phyloP scores from a whole-genome alignment of 306 rosid species.

The Quercus parvula region DNA sequence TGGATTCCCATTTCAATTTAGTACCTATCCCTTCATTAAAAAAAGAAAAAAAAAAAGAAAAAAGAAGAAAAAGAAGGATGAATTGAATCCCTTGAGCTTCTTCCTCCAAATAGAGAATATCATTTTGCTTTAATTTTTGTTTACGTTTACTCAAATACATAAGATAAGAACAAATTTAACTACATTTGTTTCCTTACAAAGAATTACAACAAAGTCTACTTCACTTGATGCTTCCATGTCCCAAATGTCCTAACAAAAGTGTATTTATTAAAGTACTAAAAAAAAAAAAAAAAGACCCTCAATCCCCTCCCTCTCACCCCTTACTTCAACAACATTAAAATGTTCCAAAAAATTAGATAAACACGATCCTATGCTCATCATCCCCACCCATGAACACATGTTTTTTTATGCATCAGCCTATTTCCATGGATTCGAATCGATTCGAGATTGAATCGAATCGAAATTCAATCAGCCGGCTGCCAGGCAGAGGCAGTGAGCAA shows the following conservation, averaged over 20 bases:
- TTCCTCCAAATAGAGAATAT: background rate
- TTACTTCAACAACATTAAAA: background rate
- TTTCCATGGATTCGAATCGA: background rate
- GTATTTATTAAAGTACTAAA: background rate
- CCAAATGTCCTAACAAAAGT: background rate
- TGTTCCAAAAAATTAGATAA: background rate
- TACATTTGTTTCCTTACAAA: conserved; percentile 5
- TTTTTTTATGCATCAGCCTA: background rate
- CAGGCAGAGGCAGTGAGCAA: conserved; percentile 93
- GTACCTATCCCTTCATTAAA: background rate
- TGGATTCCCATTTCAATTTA: background rate
- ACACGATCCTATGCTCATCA: background rate
- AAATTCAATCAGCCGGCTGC: conserved; percentile 66
- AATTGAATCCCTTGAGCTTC: background rate
- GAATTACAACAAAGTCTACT: conserved; percentile 16
- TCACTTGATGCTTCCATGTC: background rate
- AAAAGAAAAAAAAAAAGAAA: too few species aligned
- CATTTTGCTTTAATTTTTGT: background rate
- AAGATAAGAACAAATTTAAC: background rate
- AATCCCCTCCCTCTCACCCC: background rate
- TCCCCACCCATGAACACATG: too few species aligned
- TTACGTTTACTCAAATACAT: background rate
- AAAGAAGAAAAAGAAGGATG: too few species aligned
- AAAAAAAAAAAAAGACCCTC: background rate
- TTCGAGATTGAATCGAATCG: too few species aligned